Evolutionary conservation across 441 rosid genomes (phyloP), one percentile per base, ranked within the genome.

Genomic region (Theobroma grandiflorum): DNA sequence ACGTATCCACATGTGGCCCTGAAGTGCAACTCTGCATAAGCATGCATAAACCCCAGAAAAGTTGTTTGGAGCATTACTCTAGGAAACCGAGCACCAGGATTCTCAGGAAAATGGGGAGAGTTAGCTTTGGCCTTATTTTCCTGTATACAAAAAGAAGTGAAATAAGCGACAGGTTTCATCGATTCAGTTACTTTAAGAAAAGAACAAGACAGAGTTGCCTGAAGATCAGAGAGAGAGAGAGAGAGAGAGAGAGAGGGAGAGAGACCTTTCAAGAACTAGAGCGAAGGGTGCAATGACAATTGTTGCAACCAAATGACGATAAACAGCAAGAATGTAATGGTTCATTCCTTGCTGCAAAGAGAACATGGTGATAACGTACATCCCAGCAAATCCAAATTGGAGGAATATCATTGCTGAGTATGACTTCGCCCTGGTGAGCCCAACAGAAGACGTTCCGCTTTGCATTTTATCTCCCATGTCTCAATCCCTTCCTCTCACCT

Each of bases 331-430:
- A 42, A 92, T 49, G 83, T 87, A 96, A 86, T 93, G 97, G 79
- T 78, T 96, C 97, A 96, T 90, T 58, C 99, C 98, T 59, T 83
- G 93, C 37, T 91, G 91, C 53, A 96, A 82, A 68, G 96, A 89
- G 37, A 94, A 89, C 93, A 92, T 89, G 40, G 92, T 79, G 78
- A 96, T 84, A n/a, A 96, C 87, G 77, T 92, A 96, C 97, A 93
- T 89, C 79, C 99, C 99, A 0, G 98, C 93, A 76, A 86, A 94
- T 8, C 99, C 99, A 82, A 96, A 89, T 59, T 94, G 99, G 78
- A 96, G 86, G 50, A 89, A 87, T 64, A 90, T 80, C 86, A 96
- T 94, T n/a, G 94, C 91, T 82, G 93, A 49, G 88, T 91, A 96
- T 26, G 98, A 96, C 42, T 92, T 96, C 35, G 81, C 79, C 63